Evolutionary conservation across 768 basidiomycete species (phyloP).

Genomic region (Lepiota brunneoincarnata): DNA sequence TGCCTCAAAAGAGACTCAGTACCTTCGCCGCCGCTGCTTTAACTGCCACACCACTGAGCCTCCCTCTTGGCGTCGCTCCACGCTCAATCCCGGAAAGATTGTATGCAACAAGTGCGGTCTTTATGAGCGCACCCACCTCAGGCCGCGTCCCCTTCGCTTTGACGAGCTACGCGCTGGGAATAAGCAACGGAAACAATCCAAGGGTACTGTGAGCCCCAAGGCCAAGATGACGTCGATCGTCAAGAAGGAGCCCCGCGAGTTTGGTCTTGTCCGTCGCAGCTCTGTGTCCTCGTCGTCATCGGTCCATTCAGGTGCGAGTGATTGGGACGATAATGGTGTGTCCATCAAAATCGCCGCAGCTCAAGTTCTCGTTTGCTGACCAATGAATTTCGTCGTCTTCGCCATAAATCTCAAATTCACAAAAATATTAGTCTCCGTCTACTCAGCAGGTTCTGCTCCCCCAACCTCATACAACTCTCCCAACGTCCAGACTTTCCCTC

Average conservation of each 20-base stretch:
- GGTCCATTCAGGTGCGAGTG: slow-evolving; percentile 58
- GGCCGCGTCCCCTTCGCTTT: slow-evolving; percentile 80
- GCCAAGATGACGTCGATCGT: slow-evolving; percentile 35
- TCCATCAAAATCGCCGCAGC: slow-evolving; percentile 17
- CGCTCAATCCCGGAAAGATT: slow-evolving; percentile 88
- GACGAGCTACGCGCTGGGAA: slow-evolving; percentile 87
- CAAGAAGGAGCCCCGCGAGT: slow-evolving; percentile 66
- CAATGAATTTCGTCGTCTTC: slow-evolving; percentile 4
- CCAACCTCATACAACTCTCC: slow-evolving; percentile 72
- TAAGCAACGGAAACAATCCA: slow-evolving; percentile 67
- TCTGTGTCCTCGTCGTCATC: slow-evolving; percentile 63
- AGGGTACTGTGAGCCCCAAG: slow-evolving; percentile 35
- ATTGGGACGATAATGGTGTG: slow-evolving; percentile 83
- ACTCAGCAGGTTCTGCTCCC: slow-evolving; percentile 58
- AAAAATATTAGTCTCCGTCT: slow-evolving; percentile 39
- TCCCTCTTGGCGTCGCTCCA: slow-evolving; percentile 83
- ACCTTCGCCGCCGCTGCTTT: slow-evolving; percentile 83
- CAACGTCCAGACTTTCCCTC: slow-evolving; percentile 53
- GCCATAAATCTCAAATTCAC: background rate
- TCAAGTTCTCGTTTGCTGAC: slow-evolving; percentile 19
- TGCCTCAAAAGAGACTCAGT: slow-evolving; percentile 87
- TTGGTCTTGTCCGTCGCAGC: slow-evolving; percentile 49
- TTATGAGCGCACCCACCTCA: slow-evolving; percentile 85
- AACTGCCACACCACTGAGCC: slow-evolving; percentile 93
- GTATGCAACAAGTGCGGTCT: slow-evolving; percentile 94